Evolutionary conservation across 2,329 filamentous ascomycete species (phyloP).

Genomic region (Beauveria australis): DNA sequence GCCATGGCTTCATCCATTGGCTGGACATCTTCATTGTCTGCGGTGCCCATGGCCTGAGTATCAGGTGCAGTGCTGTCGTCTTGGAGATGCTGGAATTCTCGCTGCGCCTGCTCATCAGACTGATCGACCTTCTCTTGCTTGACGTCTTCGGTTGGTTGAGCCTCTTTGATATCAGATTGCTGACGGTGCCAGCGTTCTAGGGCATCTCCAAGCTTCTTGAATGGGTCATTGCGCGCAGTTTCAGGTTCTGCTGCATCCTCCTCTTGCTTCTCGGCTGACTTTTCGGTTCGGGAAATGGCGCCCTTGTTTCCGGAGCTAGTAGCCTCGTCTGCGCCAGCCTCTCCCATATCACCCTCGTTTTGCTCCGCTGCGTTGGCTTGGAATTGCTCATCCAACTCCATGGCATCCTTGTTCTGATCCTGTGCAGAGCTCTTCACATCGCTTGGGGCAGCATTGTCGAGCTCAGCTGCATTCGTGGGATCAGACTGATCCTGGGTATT

Average conservation of each 20-base stretch:
- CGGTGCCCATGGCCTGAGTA: constrained; percentile 82
- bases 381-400: constrained; percentile 54
- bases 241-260: constrained; percentile 37
- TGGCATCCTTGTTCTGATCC: constrained; percentile 55
- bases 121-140: constrained; percentile 34
- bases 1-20: constrained; percentile 85
- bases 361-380: constrained; percentile 53
- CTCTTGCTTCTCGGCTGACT: constrained; percentile 35
- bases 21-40: constrained; percentile 77
- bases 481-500: constrained; percentile 29
- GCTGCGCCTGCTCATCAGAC: constrained; percentile 64
- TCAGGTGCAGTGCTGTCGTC: constrained; percentile 78
- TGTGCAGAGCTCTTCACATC: constrained; percentile 57
- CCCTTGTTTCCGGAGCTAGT: constrained; percentile 57
- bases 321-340: constrained; percentile 55
- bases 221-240: constrained; percentile 54
- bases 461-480: constrained; percentile 30
- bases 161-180: constrained; percentile 69
- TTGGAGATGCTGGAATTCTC: constrained; percentile 89
- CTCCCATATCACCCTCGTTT: constrained; percentile 58
- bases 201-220: constrained; percentile 90
- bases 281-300: constrained; percentile 38
- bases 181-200: constrained; percentile 89
- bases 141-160: constrained; percentile 36
- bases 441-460: constrained; percentile 56